Percentiles rank a stretch among this genome's conserved stretches.
Conservation (phyloP, 805 yeast species). For the Metschnikowia amazonensis region DNA sequence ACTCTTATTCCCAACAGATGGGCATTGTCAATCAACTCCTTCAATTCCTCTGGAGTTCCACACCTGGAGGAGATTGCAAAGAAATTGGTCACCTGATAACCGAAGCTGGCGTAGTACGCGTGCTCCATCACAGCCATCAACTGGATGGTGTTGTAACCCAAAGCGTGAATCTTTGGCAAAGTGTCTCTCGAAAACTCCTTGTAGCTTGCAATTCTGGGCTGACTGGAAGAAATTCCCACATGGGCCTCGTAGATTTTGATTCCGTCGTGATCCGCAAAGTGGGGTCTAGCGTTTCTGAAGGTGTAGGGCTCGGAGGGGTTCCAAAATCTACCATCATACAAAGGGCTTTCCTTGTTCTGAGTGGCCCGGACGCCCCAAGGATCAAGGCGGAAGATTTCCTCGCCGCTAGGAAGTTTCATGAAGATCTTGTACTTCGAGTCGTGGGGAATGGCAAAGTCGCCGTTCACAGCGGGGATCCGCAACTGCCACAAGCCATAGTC, state of each 20-base stretch:
- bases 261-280: conserved; percentile 35
- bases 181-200: conserved; percentile 76
- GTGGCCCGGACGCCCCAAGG: conserved; percentile 88
- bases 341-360: conserved; percentile 49
- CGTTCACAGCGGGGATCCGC: conserved; percentile 53
- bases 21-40: conserved; percentile 86
- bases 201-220: conserved; percentile 80
- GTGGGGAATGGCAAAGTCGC: conserved; percentile 69
- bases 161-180: conserved; percentile 76
- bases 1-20: conserved; percentile 86
- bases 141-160: conserved; percentile 92
- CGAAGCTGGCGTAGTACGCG: conserved; percentile 96
- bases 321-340: conserved; percentile 91
- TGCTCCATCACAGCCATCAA: conserved; percentile 99
- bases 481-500: conserved; percentile 69
- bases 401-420: conserved; percentile 63
- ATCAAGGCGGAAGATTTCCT: conserved; percentile 73
- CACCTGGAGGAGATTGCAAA: conserved; percentile 86
- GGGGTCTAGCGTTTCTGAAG: conserved; percentile 66
- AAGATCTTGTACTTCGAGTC: conserved; percentile 73
- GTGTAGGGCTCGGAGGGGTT: conserved; percentile 57
- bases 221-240: conserved; percentile 89
- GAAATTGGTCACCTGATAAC: conserved; percentile 93
- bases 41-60: conserved; percentile 94
- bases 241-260: conserved; percentile 92